phyloP scores from a whole-genome alignment of 2,329 filamentous ascomycete species.

The Ceratocystis colombiana region DNA sequence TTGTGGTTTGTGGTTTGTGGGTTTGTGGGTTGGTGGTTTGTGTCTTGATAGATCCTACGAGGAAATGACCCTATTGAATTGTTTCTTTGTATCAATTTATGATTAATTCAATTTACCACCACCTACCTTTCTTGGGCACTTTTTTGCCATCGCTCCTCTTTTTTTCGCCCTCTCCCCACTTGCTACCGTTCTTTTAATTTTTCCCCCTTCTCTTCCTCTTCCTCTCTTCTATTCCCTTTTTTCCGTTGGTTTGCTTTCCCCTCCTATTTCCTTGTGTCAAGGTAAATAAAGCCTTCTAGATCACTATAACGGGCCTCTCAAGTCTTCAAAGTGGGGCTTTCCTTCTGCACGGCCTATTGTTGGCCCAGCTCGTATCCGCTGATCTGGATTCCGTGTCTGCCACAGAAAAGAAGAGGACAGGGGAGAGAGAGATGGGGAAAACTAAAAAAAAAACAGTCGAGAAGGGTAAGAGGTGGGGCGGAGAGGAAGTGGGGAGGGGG shows the following conservation, averaged over 20 bases:
- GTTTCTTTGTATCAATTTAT: background rate
- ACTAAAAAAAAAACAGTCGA: background rate
- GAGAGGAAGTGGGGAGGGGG: background rate
- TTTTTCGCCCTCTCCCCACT: background rate
- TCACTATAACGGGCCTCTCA: no score
- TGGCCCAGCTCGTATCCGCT: constrained; percentile 11
- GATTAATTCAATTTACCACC: background rate
- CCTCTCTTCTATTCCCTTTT: background rate
- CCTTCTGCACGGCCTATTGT: background rate
- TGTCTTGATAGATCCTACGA: background rate
- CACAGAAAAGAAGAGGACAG: background rate
- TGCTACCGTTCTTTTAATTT: background rate
- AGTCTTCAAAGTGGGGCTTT: background rate
- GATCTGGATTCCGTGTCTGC: constrained; percentile 4
- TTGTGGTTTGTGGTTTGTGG: background rate
- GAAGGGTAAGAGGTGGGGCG: background rate
- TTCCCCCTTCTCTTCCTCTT: no score
- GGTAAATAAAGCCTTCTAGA: no score
- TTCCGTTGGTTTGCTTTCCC: background rate
- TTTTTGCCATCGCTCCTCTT: constrained; percentile 6
- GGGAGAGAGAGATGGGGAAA: background rate
- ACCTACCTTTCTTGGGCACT: background rate
- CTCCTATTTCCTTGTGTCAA: background rate
- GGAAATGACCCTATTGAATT: background rate
- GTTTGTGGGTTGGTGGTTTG: background rate